A percentile compares a stretch with the other conserved stretches of the same genome.
These are phyloP conservation scores for Penicillium riverlandense DNA, from an alignment of 495 filamentous ascomycete species.

Conservation along the genomic window DNA sequence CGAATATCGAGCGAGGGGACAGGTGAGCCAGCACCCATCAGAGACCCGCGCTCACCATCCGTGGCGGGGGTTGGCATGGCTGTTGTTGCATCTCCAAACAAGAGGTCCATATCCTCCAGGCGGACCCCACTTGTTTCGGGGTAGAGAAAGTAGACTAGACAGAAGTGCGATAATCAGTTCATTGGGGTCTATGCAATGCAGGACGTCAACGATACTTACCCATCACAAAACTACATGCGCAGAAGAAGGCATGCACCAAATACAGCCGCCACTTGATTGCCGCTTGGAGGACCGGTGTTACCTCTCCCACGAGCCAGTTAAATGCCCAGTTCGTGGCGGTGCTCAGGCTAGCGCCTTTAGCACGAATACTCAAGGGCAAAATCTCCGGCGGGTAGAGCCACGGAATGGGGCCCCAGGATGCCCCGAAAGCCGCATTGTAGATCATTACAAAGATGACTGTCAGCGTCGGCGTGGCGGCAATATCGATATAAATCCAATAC, in stretches of 20 bases:
- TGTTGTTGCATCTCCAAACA: constrained; percentile 86
- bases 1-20: constrained; percentile 72
- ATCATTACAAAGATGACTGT: constrained; percentile 96
- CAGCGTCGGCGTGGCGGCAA: constrained; percentile 65
- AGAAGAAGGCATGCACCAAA: constrained; percentile 94
- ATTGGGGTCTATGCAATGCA: background rate
- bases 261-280: constrained; percentile 90
- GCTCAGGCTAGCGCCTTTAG: constrained; percentile 94
- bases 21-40: constrained; percentile 66
- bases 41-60: constrained; percentile 65
- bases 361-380: constrained; percentile 89
- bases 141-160: constrained; percentile 90
- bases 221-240: constrained; percentile 89
- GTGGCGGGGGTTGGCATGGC: constrained; percentile 65
- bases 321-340: constrained; percentile 98
- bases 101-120: constrained; percentile 88
- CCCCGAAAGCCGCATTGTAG: constrained; percentile 96
- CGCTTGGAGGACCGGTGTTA: constrained; percentile 89
- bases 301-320: constrained; percentile 92
- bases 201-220: constrained; percentile 52
- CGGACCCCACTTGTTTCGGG: constrained; percentile 93
- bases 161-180: background rate
- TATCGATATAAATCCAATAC: constrained; percentile 89
- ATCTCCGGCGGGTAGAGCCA: constrained; percentile 99
- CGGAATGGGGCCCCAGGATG: constrained; percentile 97